phyloP scores from a whole-genome alignment of 2,329 filamentous ascomycete species.

The Neodidymelliopsis sp. region DNA sequence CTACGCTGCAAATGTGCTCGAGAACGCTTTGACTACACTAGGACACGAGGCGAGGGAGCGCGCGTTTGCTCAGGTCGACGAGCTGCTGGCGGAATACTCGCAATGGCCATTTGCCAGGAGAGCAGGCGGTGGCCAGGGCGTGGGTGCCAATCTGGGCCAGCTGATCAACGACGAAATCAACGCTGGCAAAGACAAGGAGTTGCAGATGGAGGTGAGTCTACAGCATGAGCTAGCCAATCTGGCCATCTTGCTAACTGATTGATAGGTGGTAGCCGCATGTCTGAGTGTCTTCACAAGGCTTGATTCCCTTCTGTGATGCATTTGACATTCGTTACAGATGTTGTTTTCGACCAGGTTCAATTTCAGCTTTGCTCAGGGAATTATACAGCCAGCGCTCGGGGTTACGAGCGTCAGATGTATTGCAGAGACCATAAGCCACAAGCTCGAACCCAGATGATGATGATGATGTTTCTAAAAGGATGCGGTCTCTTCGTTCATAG shows the following conservation, averaged over 20 bases:
- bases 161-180: slow-evolving; percentile 87
- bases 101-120: slow-evolving; percentile 96
- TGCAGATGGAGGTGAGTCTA: slow-evolving; percentile 84
- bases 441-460: slow-evolving; percentile 1
- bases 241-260: background rate
- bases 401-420: background rate
- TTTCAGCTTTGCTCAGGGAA: background rate
- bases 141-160: slow-evolving; percentile 91
- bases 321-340: slow-evolving; percentile 17
- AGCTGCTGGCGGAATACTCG: slow-evolving; percentile 92
- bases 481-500: slow-evolving; percentile 33
- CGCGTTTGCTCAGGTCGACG: slow-evolving; percentile 96
- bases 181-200: slow-evolving; percentile 87
- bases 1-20: slow-evolving; percentile 96
- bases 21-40: slow-evolving; percentile 94
- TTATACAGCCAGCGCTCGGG: background rate
- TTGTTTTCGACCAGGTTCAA: slow-evolving; percentile 7
- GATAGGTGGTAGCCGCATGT: slow-evolving; percentile 84
- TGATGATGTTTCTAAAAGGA: slow-evolving; percentile 12
- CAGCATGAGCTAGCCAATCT: no score
- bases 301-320: slow-evolving; percentile 83
- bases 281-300: slow-evolving; percentile 97
- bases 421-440: slow-evolving; percentile 1
- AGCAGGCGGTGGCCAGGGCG: slow-evolving; percentile 75
- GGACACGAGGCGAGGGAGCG: slow-evolving; percentile 93